Base-by-base conservation (phyloP, 2,329 filamentous ascomycete genomes). In the Xylaria sp. region DNA sequence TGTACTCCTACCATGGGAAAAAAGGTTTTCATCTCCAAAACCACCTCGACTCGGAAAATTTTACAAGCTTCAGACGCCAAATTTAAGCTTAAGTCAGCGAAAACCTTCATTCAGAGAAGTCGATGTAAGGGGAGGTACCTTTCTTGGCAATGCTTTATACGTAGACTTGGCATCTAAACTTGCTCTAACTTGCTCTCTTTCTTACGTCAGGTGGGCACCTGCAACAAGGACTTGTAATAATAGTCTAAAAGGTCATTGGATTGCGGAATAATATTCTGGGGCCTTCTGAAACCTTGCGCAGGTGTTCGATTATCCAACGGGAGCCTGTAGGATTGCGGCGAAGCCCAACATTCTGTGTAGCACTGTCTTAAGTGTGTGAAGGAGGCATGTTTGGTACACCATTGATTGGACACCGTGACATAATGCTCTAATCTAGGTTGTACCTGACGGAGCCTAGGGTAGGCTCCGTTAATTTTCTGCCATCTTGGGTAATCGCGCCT, bases 121-220 rank as follows among this genome's bases (percentile, higher is more conserved):
- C 21, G 39, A 24, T 47, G 54, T n/a, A 7, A 36, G 34, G 34
- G 6, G 8, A 32, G 32, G 42, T 45, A 21, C 17, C 14, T 8
- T 19, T 21, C 32, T 42, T 51, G 47, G 45, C 51, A 42, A 32
- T 32, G 30, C 27, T 24, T 53, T 6, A 30, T 21, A 55, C 30
- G 19, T 17, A 57, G n/a, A 47, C n/a, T 67, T 51, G 58, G 36
- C 45, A 24, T 56, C 12, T 34, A 56, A 68, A 65, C 58, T 51
- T 61, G 48, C 65, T 68, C 65, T 21, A 60, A 56, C 34, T 51
- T 61, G 48, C 65, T 64, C 42, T 17, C 54, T 56, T 17, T 17
- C 12, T 64, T 4, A 24, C 27, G 42, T 36, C 39, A 47, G n/a
- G 47, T 24, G 12, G 24, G 34, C 51, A 54, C 14, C 39, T 5